Conservation (phyloP, 345 rosid genomes). For the Rhodamnia rubescens region DNA sequence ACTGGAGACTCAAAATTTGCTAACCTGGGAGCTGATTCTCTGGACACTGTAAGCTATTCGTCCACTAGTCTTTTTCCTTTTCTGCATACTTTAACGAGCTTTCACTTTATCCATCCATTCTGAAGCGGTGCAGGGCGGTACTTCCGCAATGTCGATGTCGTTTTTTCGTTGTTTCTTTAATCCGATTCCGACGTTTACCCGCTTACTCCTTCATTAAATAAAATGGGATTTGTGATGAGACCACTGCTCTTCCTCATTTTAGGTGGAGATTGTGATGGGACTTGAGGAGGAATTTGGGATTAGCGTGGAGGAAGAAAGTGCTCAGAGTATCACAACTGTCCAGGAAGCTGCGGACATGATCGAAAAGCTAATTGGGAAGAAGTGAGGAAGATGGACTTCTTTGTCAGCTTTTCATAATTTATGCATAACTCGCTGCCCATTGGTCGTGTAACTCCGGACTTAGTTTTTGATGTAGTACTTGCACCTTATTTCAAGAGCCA, state of each 20-base stretch:
- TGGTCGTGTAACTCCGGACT: not conserved
- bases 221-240: not conserved
- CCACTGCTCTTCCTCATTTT: not conserved
- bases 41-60: constrained; percentile 28
- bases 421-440: not conserved
- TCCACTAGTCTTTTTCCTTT: not conserved
- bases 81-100: not conserved
- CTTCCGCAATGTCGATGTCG: not conserved
- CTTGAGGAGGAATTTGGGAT: constrained; percentile 69
- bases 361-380: constrained; percentile 32
- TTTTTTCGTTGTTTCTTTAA: not conserved
- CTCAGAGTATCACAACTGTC: constrained; percentile 44
- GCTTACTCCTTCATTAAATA: not conserved
- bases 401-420: not conserved
- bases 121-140: not conserved
- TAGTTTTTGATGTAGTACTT: not conserved
- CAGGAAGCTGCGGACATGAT: constrained; percentile 73
- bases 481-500: not conserved
- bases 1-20: constrained; percentile 37
- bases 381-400: constrained; percentile 9
- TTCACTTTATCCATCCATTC: not conserved
- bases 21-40: constrained; percentile 42
- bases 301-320: constrained; percentile 59
- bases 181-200: not conserved
- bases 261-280: constrained; percentile 81